Base-by-base conservation (phyloP, 2,329 filamentous ascomycete genomes). In the Dothideomycetes sp. region DNA sequence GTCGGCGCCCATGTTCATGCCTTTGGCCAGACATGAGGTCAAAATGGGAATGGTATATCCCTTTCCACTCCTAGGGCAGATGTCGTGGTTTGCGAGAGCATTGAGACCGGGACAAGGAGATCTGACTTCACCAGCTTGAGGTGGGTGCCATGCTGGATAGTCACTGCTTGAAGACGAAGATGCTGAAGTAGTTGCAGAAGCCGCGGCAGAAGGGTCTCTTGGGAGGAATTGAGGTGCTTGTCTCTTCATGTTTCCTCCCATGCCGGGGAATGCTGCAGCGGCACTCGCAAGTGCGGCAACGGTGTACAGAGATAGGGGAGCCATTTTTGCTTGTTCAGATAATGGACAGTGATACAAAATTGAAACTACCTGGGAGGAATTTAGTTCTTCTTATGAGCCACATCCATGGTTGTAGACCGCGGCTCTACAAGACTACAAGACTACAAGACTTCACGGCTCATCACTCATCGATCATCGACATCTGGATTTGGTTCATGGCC, bases 101-200 rank as follows among this genome's bases (percentile, higher is more conserved):
- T 36, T 36, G 18, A 36, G 33, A 12, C 33, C 33, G 18, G 33
- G 33, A 24, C 33, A 36, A 10, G 33, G 33, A 8, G 33, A 36
- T 22, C 33, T 8, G 33, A 36, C 33, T 25, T 36, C 33, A 5
- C 33, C 33, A 8, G 33, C n/a, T 19, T 15, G n/a, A 9, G 33
- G n/a, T 15, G 33, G 33, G 6, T 24, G 33, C 33, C 33, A 36
- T 5, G 33, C 17, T 36, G 33, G 33, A 10, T 11, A 25, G 12
- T n/a, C n/a, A n/a, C n/a, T n/a, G n/a, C 5, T 5, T 4, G 33
- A 24, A 10, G 33, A 10, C 17, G 33, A 36, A 15, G 11, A 6
- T 13, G 20, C 13, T 13, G 33, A 13, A 11, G 33, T 8, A 5
- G 33, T 8, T 30, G 27, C n/a, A 13, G 8, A n/a, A 10, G n/a